Base-by-base conservation (phyloP, 1,284 basidiomycete species). In the Cutaneotrichosporon mucoides region DNA sequence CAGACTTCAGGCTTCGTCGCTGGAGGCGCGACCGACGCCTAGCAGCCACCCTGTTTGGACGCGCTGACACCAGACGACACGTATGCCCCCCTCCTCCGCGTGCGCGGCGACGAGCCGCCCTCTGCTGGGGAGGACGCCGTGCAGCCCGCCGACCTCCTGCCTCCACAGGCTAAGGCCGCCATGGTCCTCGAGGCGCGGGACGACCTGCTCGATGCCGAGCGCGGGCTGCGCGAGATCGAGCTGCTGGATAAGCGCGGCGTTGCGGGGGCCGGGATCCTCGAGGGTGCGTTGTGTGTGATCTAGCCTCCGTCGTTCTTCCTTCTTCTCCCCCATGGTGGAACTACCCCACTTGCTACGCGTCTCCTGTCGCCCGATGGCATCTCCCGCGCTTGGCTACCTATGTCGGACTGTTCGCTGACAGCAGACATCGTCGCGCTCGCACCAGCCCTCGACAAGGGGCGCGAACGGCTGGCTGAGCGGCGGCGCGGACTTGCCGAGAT, bases 191-290 rank as follows among this genome's bases (percentile, higher is more conserved):
- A 72, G 51, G 69, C 73, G 5, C 61, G 60, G 5, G 62, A 36
- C n/a, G 75, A 76, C 57, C 68, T 76, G 42, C 55, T 55, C 35
- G 57, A 53, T 13, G 67, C 71, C 6, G 75, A 76, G 55, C 58
- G 69, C 44, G 69, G 68, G 41, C 56, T 76, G 59, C 59, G 75
- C 33, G 73, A 76, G 61, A 68, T 76, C 53, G 68, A 71, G 44
- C 16, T 73, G 33, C 54, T 73, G 15, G 64, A 63, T 34, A 13
- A 55, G 8, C 64, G 64, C 42, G 70, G 67, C 2, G 73, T 68
- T 0, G 67, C 74, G 16, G 73, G 75, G 0, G 66, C 70, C 8
- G 73, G 72, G 4, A 41, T 60, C 1, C 60, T 76, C 2, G 70
- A 74, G 42, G 57, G 75, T 76, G 54, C 49, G 71, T 65, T 16